phyloP scores from a whole-genome alignment of 768 basidiomycete genomes.

The Mycena filopes region DNA sequence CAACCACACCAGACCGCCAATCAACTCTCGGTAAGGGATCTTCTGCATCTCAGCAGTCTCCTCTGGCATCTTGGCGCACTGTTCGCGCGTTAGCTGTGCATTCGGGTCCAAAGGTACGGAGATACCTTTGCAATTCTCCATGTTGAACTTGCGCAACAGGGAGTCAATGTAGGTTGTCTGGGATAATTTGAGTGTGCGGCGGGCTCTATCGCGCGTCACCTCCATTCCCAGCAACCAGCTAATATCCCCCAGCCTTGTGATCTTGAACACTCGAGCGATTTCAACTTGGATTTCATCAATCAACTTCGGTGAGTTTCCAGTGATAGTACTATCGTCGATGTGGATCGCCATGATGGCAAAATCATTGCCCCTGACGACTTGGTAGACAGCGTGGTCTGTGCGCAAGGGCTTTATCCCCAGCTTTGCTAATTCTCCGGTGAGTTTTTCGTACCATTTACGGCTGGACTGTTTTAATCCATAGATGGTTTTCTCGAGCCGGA shows the following conservation, averaged over 20 bases:
- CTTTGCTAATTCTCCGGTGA: neutral
- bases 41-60: conserved; percentile 7
- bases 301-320: conserved; percentile 29
- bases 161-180: conserved; percentile 43
- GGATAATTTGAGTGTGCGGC: conserved; percentile 39
- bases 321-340: conserved; percentile 48
- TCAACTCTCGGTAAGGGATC: conserved; percentile 12
- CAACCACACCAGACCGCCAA: conserved; percentile 5
- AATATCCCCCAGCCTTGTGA: conserved; percentile 43
- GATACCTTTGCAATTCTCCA: conserved; percentile 13
- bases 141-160: conserved; percentile 34
- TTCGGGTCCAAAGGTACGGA: conserved; percentile 22
- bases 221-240: conserved; percentile 46
- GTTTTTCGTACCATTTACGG: conserved; percentile 14
- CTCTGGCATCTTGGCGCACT: conserved; percentile 11
- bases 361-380: neutral
- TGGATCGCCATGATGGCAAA: conserved; percentile 33
- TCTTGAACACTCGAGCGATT: conserved; percentile 40
- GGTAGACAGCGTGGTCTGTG: conserved; percentile 16
- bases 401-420: conserved; percentile 3
- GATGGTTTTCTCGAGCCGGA: conserved; percentile 35
- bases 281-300: conserved; percentile 35
- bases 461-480: conserved; percentile 43
- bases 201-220: conserved; percentile 34
- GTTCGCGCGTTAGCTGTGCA: conserved; percentile 6